Conservation (phyloP, 345 rosid genomes). For the Lagerstroemia speciosa region DNA sequence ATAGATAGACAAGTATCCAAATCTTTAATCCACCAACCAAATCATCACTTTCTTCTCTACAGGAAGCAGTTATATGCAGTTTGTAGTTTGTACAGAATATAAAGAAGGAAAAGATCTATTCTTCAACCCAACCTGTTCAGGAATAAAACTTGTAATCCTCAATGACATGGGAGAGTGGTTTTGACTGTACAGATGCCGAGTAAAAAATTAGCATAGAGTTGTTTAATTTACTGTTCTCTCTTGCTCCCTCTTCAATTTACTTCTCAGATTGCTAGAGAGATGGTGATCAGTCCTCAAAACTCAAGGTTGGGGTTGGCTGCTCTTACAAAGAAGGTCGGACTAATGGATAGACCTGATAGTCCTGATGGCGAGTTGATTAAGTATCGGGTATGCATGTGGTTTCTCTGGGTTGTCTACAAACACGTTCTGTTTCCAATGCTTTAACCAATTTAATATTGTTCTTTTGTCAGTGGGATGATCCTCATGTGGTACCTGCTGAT, state of each 20-base stretch:
- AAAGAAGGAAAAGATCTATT: not conserved
- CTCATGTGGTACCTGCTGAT: conserved; percentile 68
- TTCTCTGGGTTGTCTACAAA: conserved; percentile 4
- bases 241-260: conserved; percentile 5
- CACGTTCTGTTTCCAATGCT: not conserved
- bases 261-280: conserved; percentile 84
- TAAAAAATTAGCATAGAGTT: not conserved
- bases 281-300: conserved; percentile 96
- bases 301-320: conserved; percentile 63
- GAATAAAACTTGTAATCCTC: not conserved
- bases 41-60: not conserved
- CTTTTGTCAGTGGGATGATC: conserved; percentile 80
- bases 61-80: not conserved
- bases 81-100: not conserved
- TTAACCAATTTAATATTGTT: not conserved
- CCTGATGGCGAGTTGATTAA: conserved; percentile 69
- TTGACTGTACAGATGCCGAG: not conserved
- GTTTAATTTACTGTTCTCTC: conserved; percentile 6
- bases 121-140: not conserved
- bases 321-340: conserved; percentile 70
- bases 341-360: conserved; percentile 59
- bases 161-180: not conserved
- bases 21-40: not conserved
- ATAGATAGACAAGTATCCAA: not conserved
- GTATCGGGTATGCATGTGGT: conserved; percentile 51